A percentile compares a stretch with the other conserved stretches of the same genome.
Evolutionary conservation across 306 rosid genomes (phyloP).

Genomic region (Prunus padus): DNA sequence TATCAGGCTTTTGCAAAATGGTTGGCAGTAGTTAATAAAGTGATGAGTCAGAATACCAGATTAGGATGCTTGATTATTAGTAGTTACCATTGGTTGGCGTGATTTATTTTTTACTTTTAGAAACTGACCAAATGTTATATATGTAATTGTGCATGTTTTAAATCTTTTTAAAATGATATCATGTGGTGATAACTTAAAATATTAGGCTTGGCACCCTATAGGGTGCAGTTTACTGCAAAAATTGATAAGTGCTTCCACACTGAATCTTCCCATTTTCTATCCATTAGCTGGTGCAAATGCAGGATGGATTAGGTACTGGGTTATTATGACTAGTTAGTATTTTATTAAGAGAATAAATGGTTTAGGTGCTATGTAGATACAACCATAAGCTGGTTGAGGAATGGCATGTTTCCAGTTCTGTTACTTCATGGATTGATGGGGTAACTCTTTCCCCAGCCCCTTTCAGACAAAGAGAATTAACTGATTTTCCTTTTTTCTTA

Average conservation of each 20-base stretch:
- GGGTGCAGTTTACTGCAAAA: not conserved
- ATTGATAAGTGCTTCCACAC: not conserved
- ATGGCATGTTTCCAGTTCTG: not conserved
- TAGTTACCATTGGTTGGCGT: not conserved
- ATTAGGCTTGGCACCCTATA: not conserved
- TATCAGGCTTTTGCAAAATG: not conserved
- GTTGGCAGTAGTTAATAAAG: not conserved
- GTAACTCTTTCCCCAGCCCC: not conserved
- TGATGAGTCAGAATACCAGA: not conserved
- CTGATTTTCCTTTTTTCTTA: not conserved
- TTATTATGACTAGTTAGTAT: not conserved
- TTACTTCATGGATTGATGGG: not conserved
- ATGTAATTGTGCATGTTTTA: not conserved
- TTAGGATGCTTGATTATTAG: not conserved
- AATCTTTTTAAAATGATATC: not conserved
- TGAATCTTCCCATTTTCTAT: not conserved
- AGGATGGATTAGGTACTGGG: not conserved
- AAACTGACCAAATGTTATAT: not conserved
- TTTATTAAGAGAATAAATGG: not conserved
- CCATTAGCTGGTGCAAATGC: not conserved
- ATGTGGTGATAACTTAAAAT: too few species aligned
- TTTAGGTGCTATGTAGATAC: not conserved
- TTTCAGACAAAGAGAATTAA: not conserved
- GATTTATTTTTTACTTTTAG: not conserved
- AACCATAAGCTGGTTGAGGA: not conserved